Conservation (phyloP, 2,329 filamentous ascomycete species). For the Chaetomiaceae sp. region DNA sequence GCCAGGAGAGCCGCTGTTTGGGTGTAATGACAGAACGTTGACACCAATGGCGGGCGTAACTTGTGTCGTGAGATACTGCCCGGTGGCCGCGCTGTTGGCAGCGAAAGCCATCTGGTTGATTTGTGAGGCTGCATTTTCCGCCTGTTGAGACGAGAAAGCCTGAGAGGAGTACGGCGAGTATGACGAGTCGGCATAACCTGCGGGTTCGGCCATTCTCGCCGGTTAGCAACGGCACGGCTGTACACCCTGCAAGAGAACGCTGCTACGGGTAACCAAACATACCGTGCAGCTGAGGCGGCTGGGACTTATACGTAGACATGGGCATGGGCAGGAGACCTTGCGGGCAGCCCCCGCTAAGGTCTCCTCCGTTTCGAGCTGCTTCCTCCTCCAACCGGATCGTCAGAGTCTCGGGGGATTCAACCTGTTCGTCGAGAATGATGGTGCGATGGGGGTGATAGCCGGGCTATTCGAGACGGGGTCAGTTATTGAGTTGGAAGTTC, state of each 20-base stretch:
- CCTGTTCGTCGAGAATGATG: conserved; percentile 52
- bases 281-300: conserved; percentile 76
- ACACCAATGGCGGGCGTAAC: conserved; percentile 50
- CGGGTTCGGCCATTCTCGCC: not conserved
- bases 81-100: conserved; percentile 53
- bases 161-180: conserved; percentile 48
- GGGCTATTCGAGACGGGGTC: conserved; percentile 34
- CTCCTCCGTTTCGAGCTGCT: conserved; percentile 47
- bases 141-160: conserved; percentile 40
- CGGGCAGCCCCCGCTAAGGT: conserved; percentile 51
- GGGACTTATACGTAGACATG: conserved; percentile 80
- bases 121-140: conserved; percentile 45
- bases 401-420: conserved; percentile 53
- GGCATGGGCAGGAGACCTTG: conserved; percentile 65
- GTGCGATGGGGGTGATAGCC: conserved; percentile 48
- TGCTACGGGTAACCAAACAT: conserved; percentile 37
- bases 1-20: conserved; percentile 60
- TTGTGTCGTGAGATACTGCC: conserved; percentile 59
- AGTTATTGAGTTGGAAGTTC: no score
- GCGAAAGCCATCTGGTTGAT: conserved; percentile 52
- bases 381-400: conserved; percentile 53
- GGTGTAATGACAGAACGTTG: conserved; percentile 60
- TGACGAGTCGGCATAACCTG: conserved; percentile 39
- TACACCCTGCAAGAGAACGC: not conserved
- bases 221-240: not conserved